Base-by-base conservation (phyloP, 2,329 filamentous ascomycete species). In the Teratosphaeria pseudoeucalypti region DNA sequence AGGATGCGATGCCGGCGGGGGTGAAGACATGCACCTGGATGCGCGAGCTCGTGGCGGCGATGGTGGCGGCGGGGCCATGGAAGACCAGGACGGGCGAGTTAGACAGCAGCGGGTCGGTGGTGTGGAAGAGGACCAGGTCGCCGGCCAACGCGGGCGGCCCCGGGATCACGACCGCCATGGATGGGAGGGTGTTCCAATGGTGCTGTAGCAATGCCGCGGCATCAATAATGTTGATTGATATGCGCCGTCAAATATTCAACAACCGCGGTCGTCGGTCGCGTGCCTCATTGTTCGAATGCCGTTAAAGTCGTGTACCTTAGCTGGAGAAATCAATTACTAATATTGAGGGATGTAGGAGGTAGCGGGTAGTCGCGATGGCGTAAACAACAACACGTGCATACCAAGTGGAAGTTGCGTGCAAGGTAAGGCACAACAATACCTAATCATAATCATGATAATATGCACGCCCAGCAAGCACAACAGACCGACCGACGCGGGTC, bases 1-100 rank as follows among this genome's bases (percentile, higher is more conserved):
- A 99, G 67, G 88, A 92, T 71, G 90, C 88, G 67, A 95, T 87
- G 65, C 94, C 94, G 64, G 90, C 92, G 2, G 90, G 85, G 62
- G 89, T 89, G 77, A 95, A 90, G 75, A 99, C 84, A 75, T 97
- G 94, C 64, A 94, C 84, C 78, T 97, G 92, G 66, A 97, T 92
- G 74, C 94, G 88, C 63, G 92, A 96, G 76, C 88, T 92, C 76
- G 95, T 95, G 69, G 89, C 86, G 52, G 90, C 95, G 34, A 92
- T 91, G 54, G 92, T 92, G 29, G 72, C 64, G 5, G 72, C 70
- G 16, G 91, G 85, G 14, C 92, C 92, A 74, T 96, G 90, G 80
- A 97, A 96, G 74, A 96, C 82, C 66, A 97, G 81, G 67, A 97
- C 81, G 57, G 92, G 85, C 63, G 91, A 81, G 76, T 92, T 83